A percentile compares a stretch with the other conserved stretches of the same genome.
Evolutionary conservation across 495 filamentous ascomycete species (phyloP).

Genomic region (Tuber umbilicatum): DNA sequence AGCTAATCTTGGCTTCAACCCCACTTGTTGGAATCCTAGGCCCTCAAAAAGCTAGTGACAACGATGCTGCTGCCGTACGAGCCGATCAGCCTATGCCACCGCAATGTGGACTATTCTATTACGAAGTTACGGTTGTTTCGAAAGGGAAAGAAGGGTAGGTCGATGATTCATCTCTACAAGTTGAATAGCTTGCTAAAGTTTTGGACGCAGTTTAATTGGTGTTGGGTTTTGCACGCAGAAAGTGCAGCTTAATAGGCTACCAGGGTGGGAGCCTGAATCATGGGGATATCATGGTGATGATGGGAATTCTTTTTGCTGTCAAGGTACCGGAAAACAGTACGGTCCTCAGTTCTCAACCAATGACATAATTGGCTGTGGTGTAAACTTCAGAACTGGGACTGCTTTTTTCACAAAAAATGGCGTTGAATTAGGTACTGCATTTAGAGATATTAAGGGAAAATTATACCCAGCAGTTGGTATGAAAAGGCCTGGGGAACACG

Average conservation of each 20-base stretch:
- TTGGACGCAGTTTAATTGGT: conserved; percentile 61
- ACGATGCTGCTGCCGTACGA: conserved; percentile 77
- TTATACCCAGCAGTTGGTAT: conserved; percentile 88
- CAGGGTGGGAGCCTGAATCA: conserved; percentile 91
- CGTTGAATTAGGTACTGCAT: conserved; percentile 70
- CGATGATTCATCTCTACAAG: conserved; percentile 3
- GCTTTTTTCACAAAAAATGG: conserved; percentile 97
- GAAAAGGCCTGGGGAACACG: conserved; percentile 76
- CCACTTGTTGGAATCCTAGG: conserved; percentile 40
- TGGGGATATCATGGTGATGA: conserved; percentile 99
- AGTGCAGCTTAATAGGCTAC: conserved; percentile 70
- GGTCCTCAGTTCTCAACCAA: conserved; percentile 62
- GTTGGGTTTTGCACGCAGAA: conserved; percentile 77
- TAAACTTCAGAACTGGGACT: conserved; percentile 82
- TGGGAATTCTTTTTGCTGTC: conserved; percentile 73
- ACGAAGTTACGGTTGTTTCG: conserved; percentile 79
- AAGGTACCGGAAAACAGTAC: conserved; percentile 67
- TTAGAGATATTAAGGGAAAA: conserved; percentile 58
- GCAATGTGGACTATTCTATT: conserved; percentile 93
- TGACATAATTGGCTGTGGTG: conserved; percentile 87
- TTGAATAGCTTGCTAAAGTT: conserved; percentile 28
- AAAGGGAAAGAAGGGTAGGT: conserved; percentile 83
- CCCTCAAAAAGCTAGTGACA: conserved; percentile 57
- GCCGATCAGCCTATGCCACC: conserved; percentile 86
- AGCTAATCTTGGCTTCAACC: conserved; percentile 7